Evolutionary conservation across 2,329 filamentous ascomycete species (phyloP), one percentile per base, ranked within the genome.

Genomic region (Penicillium sclerotiorum): DNA sequence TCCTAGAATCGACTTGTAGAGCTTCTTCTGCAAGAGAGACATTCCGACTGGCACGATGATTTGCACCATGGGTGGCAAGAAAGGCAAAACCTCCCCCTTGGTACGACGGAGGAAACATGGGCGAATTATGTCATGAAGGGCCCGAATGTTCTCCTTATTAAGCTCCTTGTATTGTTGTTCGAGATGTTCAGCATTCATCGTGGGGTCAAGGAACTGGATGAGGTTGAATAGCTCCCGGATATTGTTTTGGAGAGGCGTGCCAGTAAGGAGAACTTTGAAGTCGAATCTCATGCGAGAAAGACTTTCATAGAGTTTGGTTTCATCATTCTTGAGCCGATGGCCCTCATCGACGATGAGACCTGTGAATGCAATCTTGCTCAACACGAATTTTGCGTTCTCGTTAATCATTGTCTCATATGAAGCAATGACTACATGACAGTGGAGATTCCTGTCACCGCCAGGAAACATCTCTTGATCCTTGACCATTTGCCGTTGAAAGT

Each of bases 11-110:
- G 89, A 95, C 66, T 92, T 94, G 74, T 94, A 96, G 0, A 99
- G 80, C 66, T 90, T 94, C 75, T 96, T 94, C 67, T 99, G 95
- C 11, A 99, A 77, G 12, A 90, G 79, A 1, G 89, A 92, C 92
- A 97, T 96, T 2, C 89, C 92, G n/a, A 99, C 86, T 0, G 94
- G 94, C 4, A 99, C 75, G 54, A 99, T 97, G 60, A 99, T 91
- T 64, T 97, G 93, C 1, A 89, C 87, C 83, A 99, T 91, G 0
- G 93, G 87, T 1, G 94, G 94, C 8, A 99, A 77, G 70, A 96
- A 96, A 32, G 89, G 93, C 45, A 99, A 77, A 0, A 96, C 93
- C 53, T 93, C 87, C 11, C 86, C 86, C 68, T 99, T 99, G 2
- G 94, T 97, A 37, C 94, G 86, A 39, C 86, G 81, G 23, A 87